Evolutionary conservation across 2,329 filamentous ascomycete species (phyloP).

Genomic region (Bimuria novae-zelandiae): DNA sequence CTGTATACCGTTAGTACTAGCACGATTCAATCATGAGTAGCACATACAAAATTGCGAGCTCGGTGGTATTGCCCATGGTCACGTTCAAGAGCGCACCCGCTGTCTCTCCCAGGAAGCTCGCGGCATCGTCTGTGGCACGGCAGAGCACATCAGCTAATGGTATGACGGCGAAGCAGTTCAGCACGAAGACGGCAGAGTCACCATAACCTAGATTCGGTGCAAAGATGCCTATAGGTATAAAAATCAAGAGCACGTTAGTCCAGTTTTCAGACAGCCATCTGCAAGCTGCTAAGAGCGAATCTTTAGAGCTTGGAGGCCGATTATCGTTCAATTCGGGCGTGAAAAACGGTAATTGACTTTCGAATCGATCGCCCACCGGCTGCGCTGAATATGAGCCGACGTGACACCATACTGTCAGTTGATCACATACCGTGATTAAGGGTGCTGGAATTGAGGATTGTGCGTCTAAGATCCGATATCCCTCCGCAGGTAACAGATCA

Average conservation of each 20-base stretch:
- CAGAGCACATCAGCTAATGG: slow-evolving; percentile 19
- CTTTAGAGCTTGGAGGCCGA: not conserved
- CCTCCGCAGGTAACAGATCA: not conserved
- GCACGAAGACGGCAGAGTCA: slow-evolving; percentile 60
- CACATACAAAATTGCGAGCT: slow-evolving; percentile 75
- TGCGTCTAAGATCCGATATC: not conserved
- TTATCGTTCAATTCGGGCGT: not conserved
- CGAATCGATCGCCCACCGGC: not conserved
- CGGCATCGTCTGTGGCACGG: slow-evolving; percentile 65
- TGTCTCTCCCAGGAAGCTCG: slow-evolving; percentile 79
- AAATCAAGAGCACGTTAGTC: slow-evolving; percentile 77
- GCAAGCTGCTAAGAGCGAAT: not conserved
- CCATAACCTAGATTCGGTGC: slow-evolving; percentile 58
- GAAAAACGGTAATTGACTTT: slow-evolving; percentile 5
- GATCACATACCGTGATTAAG: not conserved
- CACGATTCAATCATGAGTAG: slow-evolving; percentile 23
- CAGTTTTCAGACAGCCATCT: slow-evolving; percentile 48
- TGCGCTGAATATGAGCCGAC: not conserved
- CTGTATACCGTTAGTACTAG: not conserved
- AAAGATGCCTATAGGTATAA: slow-evolving; percentile 71
- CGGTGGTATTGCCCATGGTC: slow-evolving; percentile 80
- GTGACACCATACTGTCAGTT: no score
- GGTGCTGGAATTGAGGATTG: not conserved
- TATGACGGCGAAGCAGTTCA: slow-evolving; percentile 22
- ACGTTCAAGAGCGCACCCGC: slow-evolving; percentile 21